phyloP scores from a whole-genome alignment of 2,329 filamentous ascomycete genomes.

The Fusarium euwallaceae region DNA sequence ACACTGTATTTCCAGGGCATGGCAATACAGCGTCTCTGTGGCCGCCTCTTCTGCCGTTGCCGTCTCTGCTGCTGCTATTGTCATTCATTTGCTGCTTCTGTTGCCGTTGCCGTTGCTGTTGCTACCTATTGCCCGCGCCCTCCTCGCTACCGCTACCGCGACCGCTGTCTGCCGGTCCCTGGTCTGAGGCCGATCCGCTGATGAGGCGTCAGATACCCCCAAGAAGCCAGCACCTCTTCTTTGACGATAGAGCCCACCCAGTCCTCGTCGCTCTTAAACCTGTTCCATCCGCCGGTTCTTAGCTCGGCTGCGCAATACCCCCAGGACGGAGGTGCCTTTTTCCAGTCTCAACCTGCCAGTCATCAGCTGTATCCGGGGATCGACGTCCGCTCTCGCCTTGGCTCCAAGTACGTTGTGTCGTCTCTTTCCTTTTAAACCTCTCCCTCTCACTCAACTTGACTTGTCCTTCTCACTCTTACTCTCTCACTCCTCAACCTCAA shows the following conservation, averaged over 20 bases:
- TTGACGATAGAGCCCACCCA: slow-evolving; percentile 68
- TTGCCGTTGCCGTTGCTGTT: slow-evolving; percentile 36
- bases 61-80: slow-evolving; percentile 31
- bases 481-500: slow-evolving; percentile 9
- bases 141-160: slow-evolving; percentile 21
- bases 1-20: slow-evolving; percentile 48
- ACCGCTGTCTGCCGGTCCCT: slow-evolving; percentile 22
- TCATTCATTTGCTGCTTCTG: background rate
- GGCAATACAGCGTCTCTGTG: slow-evolving; percentile 49
- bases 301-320: slow-evolving; percentile 63
- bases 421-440: slow-evolving; percentile 39
- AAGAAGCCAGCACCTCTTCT: slow-evolving; percentile 65
- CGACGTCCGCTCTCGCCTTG: slow-evolving; percentile 67
- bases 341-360: slow-evolving; percentile 57
- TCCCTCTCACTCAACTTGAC: slow-evolving; percentile 2
- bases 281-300: slow-evolving; percentile 65
- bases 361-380: slow-evolving; percentile 62
- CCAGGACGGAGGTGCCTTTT: slow-evolving; percentile 64
- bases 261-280: slow-evolving; percentile 63
- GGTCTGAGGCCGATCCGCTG: slow-evolving; percentile 43
- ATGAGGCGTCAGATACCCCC: slow-evolving; percentile 63
- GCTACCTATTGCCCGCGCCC: slow-evolving; percentile 31
- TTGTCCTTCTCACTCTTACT: slow-evolving; percentile 9
- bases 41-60: slow-evolving; percentile 43
- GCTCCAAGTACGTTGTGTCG: slow-evolving; percentile 65